Percentiles rank a stretch among this genome's conserved stretches.
phyloP scores from a whole-genome alignment of 257 asterid species.

The Perilla frutescens region DNA sequence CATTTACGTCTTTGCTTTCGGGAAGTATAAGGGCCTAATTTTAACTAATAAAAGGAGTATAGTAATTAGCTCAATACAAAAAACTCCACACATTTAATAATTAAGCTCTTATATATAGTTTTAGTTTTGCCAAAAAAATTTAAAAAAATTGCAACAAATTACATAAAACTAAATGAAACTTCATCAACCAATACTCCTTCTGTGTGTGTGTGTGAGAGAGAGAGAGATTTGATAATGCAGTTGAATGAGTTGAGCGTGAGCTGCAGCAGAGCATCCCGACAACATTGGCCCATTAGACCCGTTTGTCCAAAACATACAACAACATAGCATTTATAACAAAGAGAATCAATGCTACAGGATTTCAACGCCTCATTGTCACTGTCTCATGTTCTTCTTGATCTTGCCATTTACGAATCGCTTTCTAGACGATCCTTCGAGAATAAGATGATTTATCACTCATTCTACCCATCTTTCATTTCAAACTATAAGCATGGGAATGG shows the following conservation, averaged over 20 bases:
- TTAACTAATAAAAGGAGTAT: too few species aligned
- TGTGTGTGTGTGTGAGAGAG: neutral
- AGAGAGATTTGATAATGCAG: conserved; percentile 1
- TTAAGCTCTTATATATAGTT: too few species aligned
- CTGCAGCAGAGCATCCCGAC: conserved; percentile 17
- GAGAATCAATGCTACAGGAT: neutral
- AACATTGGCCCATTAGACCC: conserved; percentile 14
- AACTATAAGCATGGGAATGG: neutral
- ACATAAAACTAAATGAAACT: too few species aligned
- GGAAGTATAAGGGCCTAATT: too few species aligned
- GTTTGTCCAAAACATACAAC: conserved; percentile 3
- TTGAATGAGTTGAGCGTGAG: conserved; percentile 19
- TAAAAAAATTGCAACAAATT: too few species aligned
- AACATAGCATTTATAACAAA: conserved; percentile 17
- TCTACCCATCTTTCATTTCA: conserved; percentile 10
- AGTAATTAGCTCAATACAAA: too few species aligned
- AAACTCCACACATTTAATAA: too few species aligned
- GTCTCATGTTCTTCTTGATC: neutral
- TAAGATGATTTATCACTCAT: neutral
- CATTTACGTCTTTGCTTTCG: neutral
- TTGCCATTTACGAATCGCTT: neutral
- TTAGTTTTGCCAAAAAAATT: too few species aligned
- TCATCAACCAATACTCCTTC: too few species aligned
- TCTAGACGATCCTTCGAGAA: neutral
- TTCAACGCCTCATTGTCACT: conserved; percentile 26